A percentile compares a stretch with the other conserved stretches of the same genome.
These are phyloP conservation scores for Mimosa pudica DNA, from an alignment of 306 rosid genomes.

Conservation along the genomic window DNA sequence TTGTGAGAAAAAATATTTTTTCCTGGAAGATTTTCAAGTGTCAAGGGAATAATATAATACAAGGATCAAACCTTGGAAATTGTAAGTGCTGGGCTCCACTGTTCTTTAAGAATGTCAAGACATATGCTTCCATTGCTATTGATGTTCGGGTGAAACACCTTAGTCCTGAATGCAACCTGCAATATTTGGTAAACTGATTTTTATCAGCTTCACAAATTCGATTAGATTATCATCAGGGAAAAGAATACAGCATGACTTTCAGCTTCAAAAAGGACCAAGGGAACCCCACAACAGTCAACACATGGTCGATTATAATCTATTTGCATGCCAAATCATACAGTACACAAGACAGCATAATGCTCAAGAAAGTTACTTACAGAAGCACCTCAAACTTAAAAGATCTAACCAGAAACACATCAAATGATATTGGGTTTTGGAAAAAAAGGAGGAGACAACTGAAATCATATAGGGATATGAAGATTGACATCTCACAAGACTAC, in stretches of 20 bases:
- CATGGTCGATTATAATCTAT: not conserved
- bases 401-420: not conserved
- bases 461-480: not conserved
- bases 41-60: not conserved
- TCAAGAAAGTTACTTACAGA: not conserved
- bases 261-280: not conserved
- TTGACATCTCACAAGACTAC: conserved; percentile 2
- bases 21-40: not conserved
- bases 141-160: conserved; percentile 95
- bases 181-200: conserved; percentile 14
- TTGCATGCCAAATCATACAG: not conserved
- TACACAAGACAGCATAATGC: conserved; percentile 6
- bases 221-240: conserved; percentile 2
- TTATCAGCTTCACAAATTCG: conserved; percentile 3
- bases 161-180: conserved; percentile 93
- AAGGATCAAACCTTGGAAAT: conserved; percentile 70
- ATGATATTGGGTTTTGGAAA: not conserved
- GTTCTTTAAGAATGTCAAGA: conserved; percentile 87
- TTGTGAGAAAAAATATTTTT: conserved; percentile 3
- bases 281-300: not conserved
- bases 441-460: not conserved
- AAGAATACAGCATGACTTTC: not conserved
- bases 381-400: not conserved
- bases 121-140: conserved; percentile 90
- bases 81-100: conserved; percentile 90